phyloP scores from a whole-genome alignment of 2,329 filamentous ascomycete species.

The Dactylonectria macrodidyma region DNA sequence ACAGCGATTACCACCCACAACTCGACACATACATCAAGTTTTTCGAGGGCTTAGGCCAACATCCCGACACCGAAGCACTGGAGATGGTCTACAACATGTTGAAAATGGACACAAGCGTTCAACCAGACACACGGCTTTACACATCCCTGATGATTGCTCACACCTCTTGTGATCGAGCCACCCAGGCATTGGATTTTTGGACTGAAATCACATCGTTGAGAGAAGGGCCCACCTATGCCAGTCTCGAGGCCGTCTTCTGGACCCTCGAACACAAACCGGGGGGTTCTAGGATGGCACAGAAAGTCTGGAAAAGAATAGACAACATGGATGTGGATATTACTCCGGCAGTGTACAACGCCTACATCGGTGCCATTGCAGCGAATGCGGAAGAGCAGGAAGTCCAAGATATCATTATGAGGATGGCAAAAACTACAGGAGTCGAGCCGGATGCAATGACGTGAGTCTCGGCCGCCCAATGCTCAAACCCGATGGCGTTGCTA shows the following conservation, averaged over 20 bases:
- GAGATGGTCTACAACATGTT: conserved; percentile 91
- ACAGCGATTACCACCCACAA: conserved; percentile 75
- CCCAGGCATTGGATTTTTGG: conserved; percentile 85
- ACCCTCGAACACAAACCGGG: conserved; percentile 77
- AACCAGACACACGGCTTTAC: conserved; percentile 81
- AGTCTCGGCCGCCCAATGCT: conserved; percentile 57
- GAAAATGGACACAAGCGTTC: conserved; percentile 89
- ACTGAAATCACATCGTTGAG: conserved; percentile 83
- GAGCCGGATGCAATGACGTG: conserved; percentile 80
- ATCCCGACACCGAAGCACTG: conserved; percentile 71
- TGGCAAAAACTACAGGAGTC: conserved; percentile 76
- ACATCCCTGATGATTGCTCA: conserved; percentile 93
- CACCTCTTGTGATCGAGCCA: conserved; percentile 75
- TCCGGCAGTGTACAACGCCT: conserved; percentile 80
- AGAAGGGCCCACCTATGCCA: conserved; percentile 90
- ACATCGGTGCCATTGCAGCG: conserved; percentile 81
- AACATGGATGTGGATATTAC: conserved; percentile 86
- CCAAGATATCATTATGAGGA: conserved; percentile 75
- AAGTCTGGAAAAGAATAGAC: conserved; percentile 80
- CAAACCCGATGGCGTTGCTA: conserved; percentile 17
- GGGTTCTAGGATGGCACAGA: conserved; percentile 72
- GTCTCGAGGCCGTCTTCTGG: conserved; percentile 85
- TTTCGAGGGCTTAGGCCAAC: conserved; percentile 81
- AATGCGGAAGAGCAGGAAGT: conserved; percentile 80
- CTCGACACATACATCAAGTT: conserved; percentile 83